Evolutionary conservation across 805 yeast species (phyloP), one percentile per base, ranked within the genome.

Genomic region (Vanderwaltozyma polyspora): DNA sequence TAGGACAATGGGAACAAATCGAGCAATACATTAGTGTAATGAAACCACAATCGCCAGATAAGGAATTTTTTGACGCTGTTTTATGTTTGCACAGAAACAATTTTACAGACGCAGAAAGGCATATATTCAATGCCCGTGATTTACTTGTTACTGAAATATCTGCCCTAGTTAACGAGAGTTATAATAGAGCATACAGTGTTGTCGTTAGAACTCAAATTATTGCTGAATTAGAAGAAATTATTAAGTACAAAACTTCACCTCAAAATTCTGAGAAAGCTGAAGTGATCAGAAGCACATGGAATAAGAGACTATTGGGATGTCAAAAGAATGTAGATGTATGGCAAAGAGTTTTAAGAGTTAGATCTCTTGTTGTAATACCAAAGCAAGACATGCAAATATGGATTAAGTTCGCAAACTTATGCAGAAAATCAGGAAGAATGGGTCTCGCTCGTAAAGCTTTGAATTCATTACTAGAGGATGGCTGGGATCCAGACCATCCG

Each of bases 301-400:
- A 83, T 51, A 82, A 83, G 33, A 72, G 99, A 48, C 64, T 91
- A 33, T 63, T 84, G 40, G 97, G 97, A 2, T 86, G 96, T 52
- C 98, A 91, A 60, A 71, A 91, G 46, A 91, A 91, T 60, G 97
- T 91, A 33, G 99, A 91, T 60, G 86, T 87, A n/a, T 91, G 99
- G 98, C 96, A 89, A 56, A 68, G 96, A 51, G 79, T 91, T 75
- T 68, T 91, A 40, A 83, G 87, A 54, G 95, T 89, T 2, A 70
- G 98, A 37, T 89, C 96, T 0, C 66, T 91, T 31, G 97, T 91
- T 11, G 82, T 91, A 29, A 79, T 80, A 43, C 99, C 98, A 2
- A 84, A 87, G 45, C 94, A 91, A 49, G 96, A 91, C 53, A 81
- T 87, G 91, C 91, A 83, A 35, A 84, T 87, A 73, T 86, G 97